Base-by-base conservation (phyloP, 2,329 filamentous ascomycete genomes). In the Penicillium thymicola region DNA sequence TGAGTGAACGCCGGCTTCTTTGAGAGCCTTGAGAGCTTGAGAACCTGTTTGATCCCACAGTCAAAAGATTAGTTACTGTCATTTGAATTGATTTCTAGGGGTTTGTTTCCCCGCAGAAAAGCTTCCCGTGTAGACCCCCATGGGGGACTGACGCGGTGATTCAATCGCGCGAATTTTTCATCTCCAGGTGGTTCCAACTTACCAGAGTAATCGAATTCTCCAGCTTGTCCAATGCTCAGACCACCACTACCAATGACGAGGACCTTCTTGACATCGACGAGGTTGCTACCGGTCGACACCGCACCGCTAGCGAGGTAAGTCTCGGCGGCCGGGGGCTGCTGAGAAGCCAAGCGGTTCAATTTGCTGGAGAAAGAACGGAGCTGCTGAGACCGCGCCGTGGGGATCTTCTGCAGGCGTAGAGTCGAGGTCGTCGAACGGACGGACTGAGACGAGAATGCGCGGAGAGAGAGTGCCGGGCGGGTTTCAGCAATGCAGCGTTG, bases 181-280 rank as follows among this genome's bases (percentile, higher is more conserved):
- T 41, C n/a, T 32, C 37, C 27, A 36, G 36, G 23, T 42, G 16
- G 32, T 51, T 47, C 23, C 64, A 61, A 82, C 87, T 65, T 82
- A 96, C 92, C 93, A 76, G 94, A 97, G 78, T 97, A 97, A 79
- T 97, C 93, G 70, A 97, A 97, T 80, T 97, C 93, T 79, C 93
- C 93, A 64, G 93, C 93, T 79, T 97, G 93, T 62, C 93, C 93
- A 84, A 97, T 97, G 74, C 90, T 91, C 67, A 97, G 83, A 76
- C 93, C 93, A 79, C 93, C 93, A 78, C 88, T 92, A 58, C 93
- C 93, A 80, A 97, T 96, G 67, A 97, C 92, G 60, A 97, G 81
- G 51, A 97, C 93, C 81, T 97, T 97, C 81, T 96, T 96, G 63
- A 97, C 92, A 73, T 96, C 85, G 49, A 97, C 88, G 54, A 89